Percentiles rank a stretch among this genome's conserved stretches.
These are phyloP conservation scores for Sutorius australiensis DNA, from an alignment of 768 basidiomycete genomes.

Conservation along the genomic window DNA sequence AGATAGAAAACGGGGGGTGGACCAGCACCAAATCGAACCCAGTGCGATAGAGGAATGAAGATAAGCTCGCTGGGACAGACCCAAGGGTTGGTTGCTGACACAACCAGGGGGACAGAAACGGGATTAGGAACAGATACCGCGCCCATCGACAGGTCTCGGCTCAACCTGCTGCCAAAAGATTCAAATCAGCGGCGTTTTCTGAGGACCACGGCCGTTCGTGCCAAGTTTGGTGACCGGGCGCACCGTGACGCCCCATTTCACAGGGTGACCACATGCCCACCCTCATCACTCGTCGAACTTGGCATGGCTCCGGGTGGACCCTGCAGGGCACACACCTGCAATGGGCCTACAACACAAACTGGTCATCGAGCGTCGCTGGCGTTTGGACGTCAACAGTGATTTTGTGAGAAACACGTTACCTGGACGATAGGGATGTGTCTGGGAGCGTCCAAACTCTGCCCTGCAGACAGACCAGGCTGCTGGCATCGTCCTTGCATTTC, in stretches of 20 bases:
- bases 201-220: neutral
- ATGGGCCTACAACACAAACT: neutral
- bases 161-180: neutral
- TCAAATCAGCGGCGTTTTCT: neutral
- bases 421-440: neutral
- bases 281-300: neutral
- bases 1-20: neutral
- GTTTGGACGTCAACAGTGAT: neutral
- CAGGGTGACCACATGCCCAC: constrained; percentile 16
- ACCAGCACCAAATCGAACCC: neutral
- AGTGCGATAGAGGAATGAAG: neutral
- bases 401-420: neutral
- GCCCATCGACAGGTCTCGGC: constrained; percentile 3
- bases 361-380: neutral
- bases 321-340: too few relatives aligned
- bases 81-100: neutral
- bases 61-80: neutral
- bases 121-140: constrained; percentile 7
- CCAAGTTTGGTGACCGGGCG: neutral
- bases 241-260: neutral
- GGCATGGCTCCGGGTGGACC: too few relatives aligned
- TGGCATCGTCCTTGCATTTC: too few relatives aligned
- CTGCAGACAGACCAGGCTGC: too few relatives aligned
- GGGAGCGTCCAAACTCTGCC: neutral
- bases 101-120: constrained; percentile 9